Evolutionary conservation across 2,329 filamentous ascomycete genomes (phyloP), one percentile per base, ranked within the genome.

Genomic region (Helotiales sp.): DNA sequence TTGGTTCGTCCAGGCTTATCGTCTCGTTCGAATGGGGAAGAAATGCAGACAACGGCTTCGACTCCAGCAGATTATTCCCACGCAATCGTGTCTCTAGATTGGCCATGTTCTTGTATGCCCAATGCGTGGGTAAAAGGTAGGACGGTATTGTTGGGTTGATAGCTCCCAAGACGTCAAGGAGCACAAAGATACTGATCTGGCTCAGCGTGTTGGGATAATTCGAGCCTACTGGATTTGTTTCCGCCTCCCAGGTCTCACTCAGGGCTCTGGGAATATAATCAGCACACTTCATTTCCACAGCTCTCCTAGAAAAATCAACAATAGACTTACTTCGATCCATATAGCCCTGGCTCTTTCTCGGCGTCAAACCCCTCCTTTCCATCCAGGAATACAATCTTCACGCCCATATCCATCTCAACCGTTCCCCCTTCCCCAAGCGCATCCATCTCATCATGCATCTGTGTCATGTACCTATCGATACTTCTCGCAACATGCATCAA

Each of bases 311-410:
- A 12, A 17, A 1, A 55, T 13, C n/a, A n/a, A n/a, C n/a, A n/a
- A 31, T 24, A 54, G 8, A 4, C 77, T 24, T 77, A 88, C 85
- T 89, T 83, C 17, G 92, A 83, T 1, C 93, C 93, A 67, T 97
- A 97, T 6, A 96, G 76, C 2, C 89, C 80, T 82, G 29, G 82
- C 82, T 1, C 85, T 87, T 92, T 92, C 96, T 1, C n/a, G n/a
- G n/a, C 73, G 72, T 33, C 82, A 73, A 95, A 97, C 0, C 93
- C 91, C 74, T 97, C 93, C 74, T 97, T 93, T 5, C 93, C 93
- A 67, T 97, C 93, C 12, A 97, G 75, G 58, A 97, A 81, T 29
- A 97, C 65, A 27, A 97, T 88, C 76, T 97, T 93, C 31, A 97
- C 81, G 1, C 93, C 93, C 69, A 85, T 86, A 47, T 69, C 85